These are phyloP conservation scores for Rhodocollybia butyracea DNA, from an alignment of 768 basidiomycete genomes.

Conservation along the genomic window DNA sequence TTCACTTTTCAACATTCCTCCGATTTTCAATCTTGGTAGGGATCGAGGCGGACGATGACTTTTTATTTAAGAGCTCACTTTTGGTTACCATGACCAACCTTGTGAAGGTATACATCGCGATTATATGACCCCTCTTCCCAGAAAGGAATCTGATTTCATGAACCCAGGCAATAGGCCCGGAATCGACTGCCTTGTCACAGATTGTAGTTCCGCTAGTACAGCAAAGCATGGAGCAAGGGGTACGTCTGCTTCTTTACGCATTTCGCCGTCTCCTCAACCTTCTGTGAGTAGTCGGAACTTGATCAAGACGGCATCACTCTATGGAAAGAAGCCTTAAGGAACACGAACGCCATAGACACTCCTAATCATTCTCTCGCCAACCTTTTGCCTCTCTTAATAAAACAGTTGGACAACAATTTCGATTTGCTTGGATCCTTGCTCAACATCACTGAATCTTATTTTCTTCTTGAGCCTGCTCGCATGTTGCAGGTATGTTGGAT, in stretches of 20 bases:
- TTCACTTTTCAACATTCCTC: constrained; percentile 9
- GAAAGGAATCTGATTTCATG: background rate
- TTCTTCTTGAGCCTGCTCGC: constrained; percentile 61
- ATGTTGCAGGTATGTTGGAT: constrained; percentile 56
- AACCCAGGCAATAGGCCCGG: constrained; percentile 59
- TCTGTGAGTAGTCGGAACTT: constrained; percentile 52
- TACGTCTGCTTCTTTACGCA: constrained; percentile 23
- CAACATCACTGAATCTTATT: constrained; percentile 71
- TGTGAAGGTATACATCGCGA: constrained; percentile 47
- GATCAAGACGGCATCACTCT: constrained; percentile 77
- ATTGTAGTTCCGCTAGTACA: constrained; percentile 64
- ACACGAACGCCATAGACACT: constrained; percentile 51
- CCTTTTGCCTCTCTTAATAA: constrained; percentile 60
- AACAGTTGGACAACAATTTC: constrained; percentile 62
- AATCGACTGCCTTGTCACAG: constrained; percentile 49
- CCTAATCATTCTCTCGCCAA: constrained; percentile 50
- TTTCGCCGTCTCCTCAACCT: constrained; percentile 10
- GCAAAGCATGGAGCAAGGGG: constrained; percentile 59
- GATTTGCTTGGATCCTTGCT: constrained; percentile 71
- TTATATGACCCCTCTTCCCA: background rate
- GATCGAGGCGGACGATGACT: constrained; percentile 64
- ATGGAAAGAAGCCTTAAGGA: constrained; percentile 71
- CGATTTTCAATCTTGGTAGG: constrained; percentile 39
- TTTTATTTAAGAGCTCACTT: constrained; percentile 67
- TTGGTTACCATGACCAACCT: constrained; percentile 69